These are phyloP conservation scores for Candida odintsovae DNA, from an alignment of 805 yeast species.

Conservation along the genomic window DNA sequence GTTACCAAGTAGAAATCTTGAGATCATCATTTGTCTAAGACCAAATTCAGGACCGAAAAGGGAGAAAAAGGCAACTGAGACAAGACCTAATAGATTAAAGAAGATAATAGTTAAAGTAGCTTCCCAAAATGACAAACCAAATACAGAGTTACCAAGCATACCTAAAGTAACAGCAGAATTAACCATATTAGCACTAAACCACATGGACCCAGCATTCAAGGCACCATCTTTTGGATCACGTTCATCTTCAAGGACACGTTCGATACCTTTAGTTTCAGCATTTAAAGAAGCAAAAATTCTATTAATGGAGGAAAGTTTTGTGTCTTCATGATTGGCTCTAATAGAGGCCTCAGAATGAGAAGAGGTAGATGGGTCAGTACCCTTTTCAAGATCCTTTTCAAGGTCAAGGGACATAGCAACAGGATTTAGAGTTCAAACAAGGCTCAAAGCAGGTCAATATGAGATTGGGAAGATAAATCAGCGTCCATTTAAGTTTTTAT, in stretches of 20 bases:
- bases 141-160: slow-evolving; percentile 58
- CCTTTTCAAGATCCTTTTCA: slow-evolving; percentile 23
- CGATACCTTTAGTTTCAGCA: slow-evolving; percentile 72
- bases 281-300: slow-evolving; percentile 22
- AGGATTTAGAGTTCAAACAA: background rate
- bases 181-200: slow-evolving; percentile 87
- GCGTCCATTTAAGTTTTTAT: no score
- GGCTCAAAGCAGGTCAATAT: no score
- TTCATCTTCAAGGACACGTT: slow-evolving; percentile 72
- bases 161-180: slow-evolving; percentile 79
- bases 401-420: slow-evolving; percentile 8
- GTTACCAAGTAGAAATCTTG: slow-evolving; percentile 75
- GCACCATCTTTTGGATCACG: slow-evolving; percentile 55
- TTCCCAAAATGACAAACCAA: slow-evolving; percentile 68
- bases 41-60: slow-evolving; percentile 80
- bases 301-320: slow-evolving; percentile 13
- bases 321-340: slow-evolving; percentile 12
- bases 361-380: slow-evolving; percentile 5
- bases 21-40: slow-evolving; percentile 77
- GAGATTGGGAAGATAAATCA: no score
- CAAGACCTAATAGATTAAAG: slow-evolving; percentile 64
- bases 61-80: slow-evolving; percentile 79
- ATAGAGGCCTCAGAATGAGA: slow-evolving; percentile 12
- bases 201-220: slow-evolving; percentile 74
- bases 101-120: slow-evolving; percentile 60